These are phyloP conservation scores for Epichloe gansuensis DNA, from an alignment of 2,329 filamentous ascomycete genomes.

Conservation along the genomic window DNA sequence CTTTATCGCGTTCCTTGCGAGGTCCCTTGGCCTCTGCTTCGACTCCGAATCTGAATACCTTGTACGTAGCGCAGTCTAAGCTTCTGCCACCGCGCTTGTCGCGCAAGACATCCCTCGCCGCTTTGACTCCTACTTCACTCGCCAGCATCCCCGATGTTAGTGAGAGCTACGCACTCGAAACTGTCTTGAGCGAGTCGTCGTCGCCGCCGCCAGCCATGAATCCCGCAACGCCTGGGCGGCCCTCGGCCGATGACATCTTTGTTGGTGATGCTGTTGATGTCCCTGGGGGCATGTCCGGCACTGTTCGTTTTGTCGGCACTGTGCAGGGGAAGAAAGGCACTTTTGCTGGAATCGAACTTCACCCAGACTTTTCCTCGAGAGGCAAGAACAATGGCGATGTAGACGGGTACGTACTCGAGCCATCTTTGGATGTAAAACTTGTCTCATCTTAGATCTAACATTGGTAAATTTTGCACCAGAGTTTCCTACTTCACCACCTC, in stretches of 20 bases:
- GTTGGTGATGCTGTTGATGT: slow-evolving; percentile 83
- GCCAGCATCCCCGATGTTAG: slow-evolving; percentile 55
- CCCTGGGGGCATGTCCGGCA: slow-evolving; percentile 83
- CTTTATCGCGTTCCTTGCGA: slow-evolving; percentile 27
- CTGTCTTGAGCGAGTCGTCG: slow-evolving; percentile 27
- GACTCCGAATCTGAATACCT: slow-evolving; percentile 43
- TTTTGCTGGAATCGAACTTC: slow-evolving; percentile 87
- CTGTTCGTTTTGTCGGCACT: slow-evolving; percentile 74
- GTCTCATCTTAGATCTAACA: not conserved
- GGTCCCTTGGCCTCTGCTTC: slow-evolving; percentile 37
- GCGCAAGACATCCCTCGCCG: slow-evolving; percentile 60
- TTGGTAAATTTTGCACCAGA: slow-evolving; percentile 22
- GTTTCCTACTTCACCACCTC: slow-evolving; percentile 71
- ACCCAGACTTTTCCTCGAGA: slow-evolving; percentile 62
- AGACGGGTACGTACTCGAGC: slow-evolving; percentile 54
- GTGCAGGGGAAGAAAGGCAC: slow-evolving; percentile 82
- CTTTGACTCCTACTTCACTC: slow-evolving; percentile 50
- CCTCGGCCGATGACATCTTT: slow-evolving; percentile 40
- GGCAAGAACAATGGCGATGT: slow-evolving; percentile 97
- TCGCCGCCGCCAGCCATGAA: slow-evolving; percentile 27
- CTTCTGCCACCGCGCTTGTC: slow-evolving; percentile 36
- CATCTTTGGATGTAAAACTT: not conserved
- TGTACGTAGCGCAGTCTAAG: slow-evolving; percentile 37
- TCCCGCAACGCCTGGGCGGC: slow-evolving; percentile 40
- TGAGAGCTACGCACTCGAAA: slow-evolving; percentile 48